These are phyloP conservation scores for Viola odorata DNA, from an alignment of 345 rosid genomes.

Conservation along the genomic window DNA sequence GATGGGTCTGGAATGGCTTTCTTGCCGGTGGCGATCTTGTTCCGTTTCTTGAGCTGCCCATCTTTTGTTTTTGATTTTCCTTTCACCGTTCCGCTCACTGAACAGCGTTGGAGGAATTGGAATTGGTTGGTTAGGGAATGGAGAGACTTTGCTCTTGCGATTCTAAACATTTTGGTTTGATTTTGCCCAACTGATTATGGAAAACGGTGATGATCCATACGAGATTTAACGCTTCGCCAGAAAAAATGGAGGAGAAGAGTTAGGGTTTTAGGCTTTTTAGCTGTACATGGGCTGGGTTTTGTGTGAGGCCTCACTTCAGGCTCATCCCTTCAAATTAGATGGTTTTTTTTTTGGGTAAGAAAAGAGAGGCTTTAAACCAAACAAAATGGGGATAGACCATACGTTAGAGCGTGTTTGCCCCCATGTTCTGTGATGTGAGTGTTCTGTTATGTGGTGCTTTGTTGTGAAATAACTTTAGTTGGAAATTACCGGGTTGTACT, in stretches of 20 bases:
- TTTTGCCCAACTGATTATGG: neutral
- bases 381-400: no score
- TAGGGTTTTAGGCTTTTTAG: constrained; percentile 1
- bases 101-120: constrained; percentile 44
- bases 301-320: neutral
- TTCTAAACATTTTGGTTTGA: constrained; percentile 6
- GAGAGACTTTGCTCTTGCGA: constrained; percentile 7
- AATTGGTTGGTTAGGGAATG: constrained; percentile 13
- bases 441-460: no score
- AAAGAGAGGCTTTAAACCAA: no score
- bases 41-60: constrained; percentile 41
- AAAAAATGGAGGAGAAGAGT: neutral
- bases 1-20: constrained; percentile 29
- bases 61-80: constrained; percentile 55
- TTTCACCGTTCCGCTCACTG: constrained; percentile 58
- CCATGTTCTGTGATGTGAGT: no score
- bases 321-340: no score
- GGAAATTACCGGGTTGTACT: no score
- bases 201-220: no score
- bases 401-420: no score
- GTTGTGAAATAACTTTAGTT: no score
- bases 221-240: neutral
- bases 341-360: no score
- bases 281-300: neutral
- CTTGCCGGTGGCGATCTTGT: constrained; percentile 41